These are phyloP conservation scores for Pyrenopolyporus hunteri DNA, from an alignment of 495 filamentous ascomycete genomes.

Conservation along the genomic window DNA sequence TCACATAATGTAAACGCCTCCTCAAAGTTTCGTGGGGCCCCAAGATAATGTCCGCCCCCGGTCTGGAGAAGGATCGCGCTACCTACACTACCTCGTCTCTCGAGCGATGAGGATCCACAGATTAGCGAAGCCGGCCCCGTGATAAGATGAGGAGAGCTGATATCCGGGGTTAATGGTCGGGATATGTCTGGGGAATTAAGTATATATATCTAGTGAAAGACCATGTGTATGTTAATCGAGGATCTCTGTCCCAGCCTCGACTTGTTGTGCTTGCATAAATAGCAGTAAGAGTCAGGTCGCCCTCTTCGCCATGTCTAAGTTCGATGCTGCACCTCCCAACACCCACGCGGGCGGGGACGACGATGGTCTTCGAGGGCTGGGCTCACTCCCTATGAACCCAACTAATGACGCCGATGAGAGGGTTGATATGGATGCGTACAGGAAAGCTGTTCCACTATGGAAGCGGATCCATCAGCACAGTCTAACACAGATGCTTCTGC, in stretches of 20 bases:
- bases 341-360: slow-evolving; percentile 30
- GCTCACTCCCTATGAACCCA: slow-evolving; percentile 30
- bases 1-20: slow-evolving; percentile 21
- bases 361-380: slow-evolving; percentile 24
- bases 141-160: slow-evolving; percentile 18
- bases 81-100: slow-evolving; percentile 8
- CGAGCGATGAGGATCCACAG: slow-evolving; percentile 15
- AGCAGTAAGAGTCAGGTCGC: not conserved
- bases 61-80: slow-evolving; percentile 12
- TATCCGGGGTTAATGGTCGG: slow-evolving; percentile 15
- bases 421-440: slow-evolving; percentile 32
- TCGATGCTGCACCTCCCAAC: slow-evolving; percentile 33
- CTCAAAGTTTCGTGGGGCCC: slow-evolving; percentile 10
- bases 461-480: slow-evolving; percentile 32
- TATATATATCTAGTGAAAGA: slow-evolving; percentile 20
- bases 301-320: slow-evolving; percentile 28
- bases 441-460: slow-evolving; percentile 21
- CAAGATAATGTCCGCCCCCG: slow-evolving; percentile 23
- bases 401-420: slow-evolving; percentile 21
- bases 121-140: slow-evolving; percentile 18
- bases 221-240: not conserved
- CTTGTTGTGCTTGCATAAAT: not conserved
- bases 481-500: slow-evolving; percentile 33
- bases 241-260: not conserved
- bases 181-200: slow-evolving; percentile 8